Base-by-base conservation (phyloP, 768 basidiomycete species). In the Trametes cingulata region DNA sequence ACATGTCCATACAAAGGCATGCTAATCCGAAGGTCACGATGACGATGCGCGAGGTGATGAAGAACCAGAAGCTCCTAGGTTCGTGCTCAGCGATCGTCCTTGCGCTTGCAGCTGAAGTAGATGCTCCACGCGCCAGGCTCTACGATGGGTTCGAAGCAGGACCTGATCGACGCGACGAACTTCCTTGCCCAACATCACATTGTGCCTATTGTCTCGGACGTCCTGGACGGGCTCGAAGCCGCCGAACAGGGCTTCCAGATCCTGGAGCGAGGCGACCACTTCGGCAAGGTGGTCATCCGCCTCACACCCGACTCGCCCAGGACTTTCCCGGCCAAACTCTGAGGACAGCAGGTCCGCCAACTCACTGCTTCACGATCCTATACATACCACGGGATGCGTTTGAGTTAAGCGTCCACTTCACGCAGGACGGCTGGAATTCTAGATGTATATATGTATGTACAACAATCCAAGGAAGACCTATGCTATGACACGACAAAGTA, bases 71-170 rank as follows among this genome's bases (percentile, higher is more conserved):
- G 62, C 74, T 95, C 40, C 77, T 91, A 33, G 92, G 91, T 91
- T 42, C 42, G 79, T 70, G 20, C 48, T 29, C 42, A 27, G 25
- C 49, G 29, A 39, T 33, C 37, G 5, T 13, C 35, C 36, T 14
- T 22, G 8, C 29, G 6, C 20, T 20, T 8, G 8, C 7, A 1
- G 15, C 20, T 19, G 3, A 15, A 3, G 7, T 20, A 14, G 8
- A 9, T 10, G 35, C 5, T 17, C 24, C 22, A 4, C 50, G 36
- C 17, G 39, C 27, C 58, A 91, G 91, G 91, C 36, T 90, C 90
- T 1, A 91, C 87, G 25, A 91, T 94, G 91, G 92, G 91, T 17
- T 92, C 91, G 8, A 83, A 80, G 65, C 78, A 83, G 55, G 91
- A 94, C 73, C 78, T 94, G 58, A 71, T 80, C 52, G 84, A 85